phyloP scores from a whole-genome alignment of 352 stramenopile genomes.

The Phytophthora megakarya region DNA sequence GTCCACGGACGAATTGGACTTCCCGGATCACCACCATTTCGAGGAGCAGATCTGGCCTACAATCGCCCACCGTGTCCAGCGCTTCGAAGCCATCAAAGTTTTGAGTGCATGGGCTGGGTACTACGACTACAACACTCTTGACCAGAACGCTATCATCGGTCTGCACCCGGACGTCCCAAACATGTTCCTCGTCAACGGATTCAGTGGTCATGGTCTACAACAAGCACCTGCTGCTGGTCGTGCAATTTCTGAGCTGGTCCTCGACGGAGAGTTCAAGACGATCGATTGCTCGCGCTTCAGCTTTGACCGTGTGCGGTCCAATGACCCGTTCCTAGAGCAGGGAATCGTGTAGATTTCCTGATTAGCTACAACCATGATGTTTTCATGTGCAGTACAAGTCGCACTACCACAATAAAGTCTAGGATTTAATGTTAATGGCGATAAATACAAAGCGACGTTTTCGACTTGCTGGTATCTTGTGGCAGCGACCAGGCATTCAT shows the following conservation, averaged over 20 bases:
- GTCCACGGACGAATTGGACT: slow-evolving; percentile 69
- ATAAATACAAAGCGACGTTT: slow-evolving; percentile 70
- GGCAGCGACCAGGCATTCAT: slow-evolving; percentile 37
- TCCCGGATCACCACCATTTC: slow-evolving; percentile 71
- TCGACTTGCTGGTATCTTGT: slow-evolving; percentile 30
- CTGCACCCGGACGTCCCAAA: slow-evolving; percentile 79
- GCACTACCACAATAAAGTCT: slow-evolving; percentile 21
- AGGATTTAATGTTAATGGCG: slow-evolving; percentile 54
- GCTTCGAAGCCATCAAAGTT: slow-evolving; percentile 84
- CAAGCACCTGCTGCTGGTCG: slow-evolving; percentile 79
- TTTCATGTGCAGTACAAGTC: slow-evolving; percentile 10
- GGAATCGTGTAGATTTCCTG: slow-evolving; percentile 63
- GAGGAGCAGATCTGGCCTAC: slow-evolving; percentile 84
- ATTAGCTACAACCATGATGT: slow-evolving; percentile 7
- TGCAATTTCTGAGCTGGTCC: slow-evolving; percentile 76
- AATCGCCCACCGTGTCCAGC: slow-evolving; percentile 72
- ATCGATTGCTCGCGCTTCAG: slow-evolving; percentile 75
- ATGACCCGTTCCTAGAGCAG: slow-evolving; percentile 76
- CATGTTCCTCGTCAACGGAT: slow-evolving; percentile 85
- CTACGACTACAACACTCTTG: slow-evolving; percentile 90
- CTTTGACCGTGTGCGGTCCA: slow-evolving; percentile 71
- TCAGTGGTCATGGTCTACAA: slow-evolving; percentile 83
- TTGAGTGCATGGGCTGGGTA: slow-evolving; percentile 80
- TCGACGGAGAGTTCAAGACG: slow-evolving; percentile 71
- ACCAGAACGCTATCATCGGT: slow-evolving; percentile 89